phyloP scores from a whole-genome alignment of 1,284 basidiomycete species.

The Tilletia caries region DNA sequence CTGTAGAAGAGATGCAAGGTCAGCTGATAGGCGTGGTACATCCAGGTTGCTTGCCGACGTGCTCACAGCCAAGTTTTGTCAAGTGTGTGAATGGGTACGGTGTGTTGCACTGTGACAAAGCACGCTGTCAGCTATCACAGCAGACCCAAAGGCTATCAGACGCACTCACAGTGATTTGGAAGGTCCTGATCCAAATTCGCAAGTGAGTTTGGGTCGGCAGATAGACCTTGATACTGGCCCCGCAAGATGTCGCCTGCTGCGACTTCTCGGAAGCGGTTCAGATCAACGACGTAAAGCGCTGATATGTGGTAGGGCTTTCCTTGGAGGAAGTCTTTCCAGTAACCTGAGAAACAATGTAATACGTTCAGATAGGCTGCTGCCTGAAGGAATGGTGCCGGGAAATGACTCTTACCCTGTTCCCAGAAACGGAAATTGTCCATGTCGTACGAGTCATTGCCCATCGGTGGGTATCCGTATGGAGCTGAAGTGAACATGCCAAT shows the following conservation, averaged over 20 bases:
- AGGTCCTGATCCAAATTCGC: constrained; percentile 84
- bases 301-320: constrained; percentile 45
- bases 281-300: constrained; percentile 90
- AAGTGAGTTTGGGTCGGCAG: constrained; percentile 85
- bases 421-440: constrained; percentile 97
- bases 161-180: constrained; percentile 32
- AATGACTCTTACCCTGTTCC: constrained; percentile 74
- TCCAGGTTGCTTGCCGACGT: too few species aligned
- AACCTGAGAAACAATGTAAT: too few species aligned
- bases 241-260: constrained; percentile 76
- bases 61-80: constrained; percentile 43
- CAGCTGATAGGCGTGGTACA: too few species aligned
- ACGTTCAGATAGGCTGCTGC: too few species aligned
- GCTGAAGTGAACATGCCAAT: constrained; percentile 11
- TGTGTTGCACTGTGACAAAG: constrained; percentile 27
- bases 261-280: constrained; percentile 82
- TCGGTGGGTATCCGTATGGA: constrained; percentile 73
- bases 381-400: too few species aligned
- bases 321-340: constrained; percentile 47
- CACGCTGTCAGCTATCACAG: too few species aligned
- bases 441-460: constrained; percentile 89
- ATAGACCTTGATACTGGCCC: constrained; percentile 85
- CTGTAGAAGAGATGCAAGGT: constrained; percentile 1
- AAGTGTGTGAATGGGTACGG: constrained; percentile 44
- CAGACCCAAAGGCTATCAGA: background rate